Evolutionary conservation across 2,329 filamentous ascomycete genomes (phyloP).

Genomic region (Aspergillus sp.): DNA sequence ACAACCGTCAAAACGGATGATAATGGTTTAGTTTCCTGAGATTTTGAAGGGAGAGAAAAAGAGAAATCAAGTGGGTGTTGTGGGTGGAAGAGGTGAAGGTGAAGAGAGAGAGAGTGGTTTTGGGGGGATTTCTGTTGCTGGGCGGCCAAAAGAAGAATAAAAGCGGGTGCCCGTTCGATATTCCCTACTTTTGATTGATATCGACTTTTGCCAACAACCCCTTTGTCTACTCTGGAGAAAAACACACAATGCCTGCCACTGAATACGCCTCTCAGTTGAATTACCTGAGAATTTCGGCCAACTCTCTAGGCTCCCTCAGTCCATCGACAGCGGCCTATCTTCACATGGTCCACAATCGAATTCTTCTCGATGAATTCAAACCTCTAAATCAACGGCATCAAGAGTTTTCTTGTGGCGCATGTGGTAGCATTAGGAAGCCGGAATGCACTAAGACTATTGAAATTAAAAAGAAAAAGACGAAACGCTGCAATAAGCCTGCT

Average conservation of each 20-base stretch:
- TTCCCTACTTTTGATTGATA: neutral
- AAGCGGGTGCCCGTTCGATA: neutral
- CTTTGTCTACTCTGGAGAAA: no score
- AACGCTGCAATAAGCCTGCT: neutral
- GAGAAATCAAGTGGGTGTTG: neutral
- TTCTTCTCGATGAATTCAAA: slow-evolving; percentile 30
- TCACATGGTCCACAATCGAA: slow-evolving; percentile 30
- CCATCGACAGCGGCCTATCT: slow-evolving; percentile 40
- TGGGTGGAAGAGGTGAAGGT: slow-evolving; percentile 1
- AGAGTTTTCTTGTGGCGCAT: slow-evolving; percentile 33
- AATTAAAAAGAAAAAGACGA: slow-evolving; percentile 16
- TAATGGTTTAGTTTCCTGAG: neutral
- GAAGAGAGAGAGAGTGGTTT: slow-evolving; percentile 4
- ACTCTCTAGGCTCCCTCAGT: slow-evolving; percentile 24
- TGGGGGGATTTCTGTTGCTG: neutral
- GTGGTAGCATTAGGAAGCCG: slow-evolving; percentile 32
- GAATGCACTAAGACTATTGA: slow-evolving; percentile 25
- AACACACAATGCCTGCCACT: slow-evolving; percentile 14
- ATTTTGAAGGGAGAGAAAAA: neutral
- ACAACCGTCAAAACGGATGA: no score
- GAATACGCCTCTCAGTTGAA: slow-evolving; percentile 23
- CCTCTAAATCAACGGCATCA: slow-evolving; percentile 26
- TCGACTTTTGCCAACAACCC: neutral
- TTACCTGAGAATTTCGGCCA: slow-evolving; percentile 34
- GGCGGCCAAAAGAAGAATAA: neutral